Percentiles rank a stretch among this genome's conserved stretches.
phyloP scores from a whole-genome alignment of 352 stramenopile species.

The Thraustotheca clavata region DNA sequence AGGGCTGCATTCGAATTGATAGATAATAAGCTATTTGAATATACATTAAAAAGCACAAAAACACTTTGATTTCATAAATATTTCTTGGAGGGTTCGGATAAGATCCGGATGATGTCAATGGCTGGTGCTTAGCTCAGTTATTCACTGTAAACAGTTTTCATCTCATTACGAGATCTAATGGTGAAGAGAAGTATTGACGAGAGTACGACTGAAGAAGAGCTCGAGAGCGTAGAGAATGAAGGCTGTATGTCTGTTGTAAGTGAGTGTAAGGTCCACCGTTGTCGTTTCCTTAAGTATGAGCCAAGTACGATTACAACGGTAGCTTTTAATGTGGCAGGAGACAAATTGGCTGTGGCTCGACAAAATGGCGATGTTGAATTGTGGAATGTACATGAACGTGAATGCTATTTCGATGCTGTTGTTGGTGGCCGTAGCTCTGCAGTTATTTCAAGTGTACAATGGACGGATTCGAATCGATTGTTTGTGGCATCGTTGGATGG shows the following conservation, averaged over 20 bases:
- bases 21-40: no score
- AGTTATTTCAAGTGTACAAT: slow-evolving; percentile 67
- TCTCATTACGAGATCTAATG: no score
- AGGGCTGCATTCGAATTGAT: no score
- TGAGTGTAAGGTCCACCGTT: slow-evolving; percentile 47
- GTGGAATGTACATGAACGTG: slow-evolving; percentile 42
- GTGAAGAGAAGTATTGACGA: no score
- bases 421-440: slow-evolving; percentile 47
- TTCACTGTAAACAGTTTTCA: no score
- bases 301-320: slow-evolving; percentile 55
- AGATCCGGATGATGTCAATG: no score
- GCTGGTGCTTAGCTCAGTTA: no score
- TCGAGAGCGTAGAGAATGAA: not conserved
- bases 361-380: slow-evolving; percentile 77
- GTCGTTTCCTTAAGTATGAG: slow-evolving; percentile 81
- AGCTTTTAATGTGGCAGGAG: slow-evolving; percentile 42
- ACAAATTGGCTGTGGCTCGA: slow-evolving; percentile 63
- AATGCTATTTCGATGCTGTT: slow-evolving; percentile 69
- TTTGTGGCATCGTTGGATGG: slow-evolving; percentile 67
- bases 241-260: not conserved
- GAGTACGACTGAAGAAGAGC: not conserved
- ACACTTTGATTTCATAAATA: no score
- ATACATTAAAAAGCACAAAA: no score
- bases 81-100: no score
- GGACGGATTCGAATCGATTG: slow-evolving; percentile 37